Base-by-base conservation (phyloP, 441 rosid genomes). In the Capsella rubella region DNA sequence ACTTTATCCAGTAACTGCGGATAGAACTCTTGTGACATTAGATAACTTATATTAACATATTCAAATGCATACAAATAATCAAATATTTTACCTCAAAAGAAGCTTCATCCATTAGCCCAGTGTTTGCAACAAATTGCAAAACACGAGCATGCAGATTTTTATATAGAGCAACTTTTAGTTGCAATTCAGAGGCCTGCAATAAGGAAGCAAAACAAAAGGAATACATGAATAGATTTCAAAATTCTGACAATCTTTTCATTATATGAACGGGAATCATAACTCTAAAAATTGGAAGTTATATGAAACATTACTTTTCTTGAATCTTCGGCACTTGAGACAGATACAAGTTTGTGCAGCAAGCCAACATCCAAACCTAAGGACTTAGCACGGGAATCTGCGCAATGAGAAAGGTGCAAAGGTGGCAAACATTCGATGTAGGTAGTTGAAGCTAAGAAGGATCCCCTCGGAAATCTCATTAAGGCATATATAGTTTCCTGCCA, bases 401-500 rank as follows among this genome's bases (percentile, higher is more conserved):
- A 68, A 60, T 64, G 73, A 31, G 83, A 82, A 74, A 84, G 75
- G 75, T 58, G 61, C 65, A 83, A 75, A 10, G 67, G 74, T 69
- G 67, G 81, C 79, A 62, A 68, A 58, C 77, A 71, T 34, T 71
- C 55, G 14, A 64, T 63, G 72, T 64, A 66, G 46, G 77, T 67
- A 70, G 82, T 76, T 45, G 84, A 78, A 45, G 79, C 72, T 43
- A 65, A 52, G 6, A 65, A 69, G 69, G 76, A 69, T 31, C 82
- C 79, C 78, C 96, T 81, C 49, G 99, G 99, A 80, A 89, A 91
- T 71, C 88, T 88, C 97, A 93, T 87, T 69, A 95, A 89, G 43
- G 88, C 81, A 79, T 85, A 81, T 68, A 92, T 75, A 14, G 90
- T 80, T 50, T 84, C 98, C 99, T 95, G 92, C 76, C 73, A 84